A percentile compares a stretch with the other conserved stretches of the same genome.
phyloP scores from a whole-genome alignment of 495 filamentous ascomycete species.

The Corynascus novoguineensis region DNA sequence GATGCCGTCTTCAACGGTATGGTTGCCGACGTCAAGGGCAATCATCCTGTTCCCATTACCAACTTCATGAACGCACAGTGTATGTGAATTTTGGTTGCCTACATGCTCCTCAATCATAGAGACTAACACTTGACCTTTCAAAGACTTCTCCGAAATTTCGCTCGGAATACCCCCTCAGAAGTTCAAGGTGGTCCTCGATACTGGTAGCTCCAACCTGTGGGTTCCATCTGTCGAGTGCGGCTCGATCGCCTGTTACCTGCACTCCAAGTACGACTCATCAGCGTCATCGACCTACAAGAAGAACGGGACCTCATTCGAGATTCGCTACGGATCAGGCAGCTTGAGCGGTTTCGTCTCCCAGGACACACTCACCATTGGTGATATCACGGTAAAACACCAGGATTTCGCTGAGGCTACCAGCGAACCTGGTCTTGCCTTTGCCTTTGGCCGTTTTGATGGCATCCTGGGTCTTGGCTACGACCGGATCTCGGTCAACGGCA shows the following conservation, averaged over 20 bases:
- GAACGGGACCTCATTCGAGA: conserved; percentile 90
- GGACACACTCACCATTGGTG: conserved; percentile 80
- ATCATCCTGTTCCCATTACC: conserved; percentile 80
- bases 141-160: conserved; percentile 97
- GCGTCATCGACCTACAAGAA: conserved; percentile 85
- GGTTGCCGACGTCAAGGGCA: conserved; percentile 57
- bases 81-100: conserved; percentile 44
- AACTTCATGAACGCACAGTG: conserved; percentile 99
- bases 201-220: conserved; percentile 98
- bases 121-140: neutral
- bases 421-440: conserved; percentile 95
- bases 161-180: conserved; percentile 87
- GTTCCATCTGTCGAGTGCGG: conserved; percentile 86
- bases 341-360: conserved; percentile 90
- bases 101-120: neutral
- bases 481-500: conserved; percentile 91
- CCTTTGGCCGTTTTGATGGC: conserved; percentile 96
- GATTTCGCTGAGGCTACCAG: conserved; percentile 91
- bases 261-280: conserved; percentile 91
- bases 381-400: conserved; percentile 78
- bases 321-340: conserved; percentile 92
- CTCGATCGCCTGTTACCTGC: conserved; percentile 97
- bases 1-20: conserved; percentile 75
- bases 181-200: conserved; percentile 99
- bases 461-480: conserved; percentile 95